Evolutionary conservation across 805 yeast species (phyloP).

Genomic region (Gaillardinia entomophila): DNA sequence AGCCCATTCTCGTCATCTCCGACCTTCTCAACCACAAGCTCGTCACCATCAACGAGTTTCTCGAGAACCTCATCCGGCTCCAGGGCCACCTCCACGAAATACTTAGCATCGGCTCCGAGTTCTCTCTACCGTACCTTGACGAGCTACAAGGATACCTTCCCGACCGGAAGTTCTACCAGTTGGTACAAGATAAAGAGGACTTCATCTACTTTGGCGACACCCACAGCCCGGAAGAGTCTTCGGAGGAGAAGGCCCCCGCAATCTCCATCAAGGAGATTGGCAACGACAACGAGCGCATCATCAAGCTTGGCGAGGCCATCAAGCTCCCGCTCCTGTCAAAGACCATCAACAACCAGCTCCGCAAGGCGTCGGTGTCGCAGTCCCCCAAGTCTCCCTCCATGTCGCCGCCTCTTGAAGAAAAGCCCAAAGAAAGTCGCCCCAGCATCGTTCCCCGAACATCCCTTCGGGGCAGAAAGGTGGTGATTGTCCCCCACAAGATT

Average conservation of each 20-base stretch:
- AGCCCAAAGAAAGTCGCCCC: not conserved
- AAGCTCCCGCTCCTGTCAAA: conserved; percentile 12
- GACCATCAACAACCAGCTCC: conserved; percentile 8
- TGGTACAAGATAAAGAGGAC: conserved; percentile 28
- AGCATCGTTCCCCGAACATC: not conserved
- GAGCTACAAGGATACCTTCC: conserved; percentile 16
- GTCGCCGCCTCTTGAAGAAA: not conserved
- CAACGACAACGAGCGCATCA: conserved; percentile 15
- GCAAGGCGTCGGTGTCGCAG: conserved; percentile 5
- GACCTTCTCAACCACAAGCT: conserved; percentile 23
- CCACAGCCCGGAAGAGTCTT: conserved; percentile 2
- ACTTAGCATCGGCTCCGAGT: conserved; percentile 5
- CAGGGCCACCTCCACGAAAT: conserved; percentile 10
- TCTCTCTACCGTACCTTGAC: conserved; percentile 13
- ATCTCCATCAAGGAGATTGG: conserved; percentile 4
- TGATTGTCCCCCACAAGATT: conserved; percentile 38
- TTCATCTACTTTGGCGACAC: conserved; percentile 14
- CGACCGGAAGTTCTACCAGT: conserved; percentile 15
- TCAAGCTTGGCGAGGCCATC: conserved; percentile 25
- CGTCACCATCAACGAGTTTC: conserved; percentile 12
- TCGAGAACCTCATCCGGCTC: conserved; percentile 15
- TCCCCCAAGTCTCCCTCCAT: not conserved
- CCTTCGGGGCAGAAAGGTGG: conserved; percentile 15
- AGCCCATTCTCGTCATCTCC: conserved; percentile 21
- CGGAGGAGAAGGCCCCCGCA: conserved; percentile 2